Percentiles rank a stretch among this genome's conserved stretches.
Conservation (phyloP, 371 early-diverging fungal species). For the Mucor mucedo region DNA sequence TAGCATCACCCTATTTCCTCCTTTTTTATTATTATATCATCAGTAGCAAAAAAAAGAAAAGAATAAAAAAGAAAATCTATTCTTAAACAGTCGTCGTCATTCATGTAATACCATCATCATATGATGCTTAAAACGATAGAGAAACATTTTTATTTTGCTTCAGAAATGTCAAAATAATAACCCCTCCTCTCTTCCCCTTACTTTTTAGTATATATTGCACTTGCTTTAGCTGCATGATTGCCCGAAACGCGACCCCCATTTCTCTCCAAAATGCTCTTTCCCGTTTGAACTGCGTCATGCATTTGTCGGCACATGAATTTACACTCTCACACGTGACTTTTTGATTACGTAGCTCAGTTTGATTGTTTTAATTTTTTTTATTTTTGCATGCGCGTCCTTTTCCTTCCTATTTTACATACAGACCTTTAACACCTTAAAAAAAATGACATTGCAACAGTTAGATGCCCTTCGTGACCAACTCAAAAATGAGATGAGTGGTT, state of each 20-base stretch:
- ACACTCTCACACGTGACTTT: not conserved
- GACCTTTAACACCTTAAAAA: constrained; percentile 1
- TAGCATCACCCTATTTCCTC: not conserved
- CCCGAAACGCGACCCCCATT: not conserved
- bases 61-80: not conserved
- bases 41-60: not conserved
- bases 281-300: no score
- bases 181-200: not conserved
- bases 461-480: constrained; percentile 54
- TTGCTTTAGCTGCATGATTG: no score
- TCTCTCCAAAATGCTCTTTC: no score
- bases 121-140: not conserved
- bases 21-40: not conserved
- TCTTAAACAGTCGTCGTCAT: no score
- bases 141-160: not conserved
- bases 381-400: constrained; percentile 19
- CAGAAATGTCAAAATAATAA: not conserved
- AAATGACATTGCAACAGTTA: constrained; percentile 42
- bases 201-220: not conserved
- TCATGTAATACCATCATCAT: no score
- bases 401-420: constrained; percentile 6
- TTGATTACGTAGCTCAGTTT: constrained; percentile 16
- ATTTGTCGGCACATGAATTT: no score
- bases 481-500: constrained; percentile 67
- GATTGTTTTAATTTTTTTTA: not conserved